Evolutionary conservation across 148 eudicot species (phyloP), one percentile per base, ranked within the genome.

Genomic region (Mesembryanthemum crystallinum): DNA sequence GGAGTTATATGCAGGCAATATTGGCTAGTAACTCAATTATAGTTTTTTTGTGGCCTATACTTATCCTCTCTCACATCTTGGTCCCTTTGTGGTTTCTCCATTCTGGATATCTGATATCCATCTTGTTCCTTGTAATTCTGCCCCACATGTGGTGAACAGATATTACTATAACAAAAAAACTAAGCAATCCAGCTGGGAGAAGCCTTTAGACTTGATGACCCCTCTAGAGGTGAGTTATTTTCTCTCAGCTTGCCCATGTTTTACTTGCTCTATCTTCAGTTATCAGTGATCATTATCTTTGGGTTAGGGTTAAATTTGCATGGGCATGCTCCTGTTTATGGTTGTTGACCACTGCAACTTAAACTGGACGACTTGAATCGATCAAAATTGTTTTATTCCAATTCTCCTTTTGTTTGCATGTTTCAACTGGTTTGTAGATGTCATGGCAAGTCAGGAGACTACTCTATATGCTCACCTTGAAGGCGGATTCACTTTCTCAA

Each of bases 101-200:
- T 30, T 63, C 21, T 67, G 32, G 10, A 67, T 67, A 23, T 67
- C 69, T 74, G 45, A 67, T 47, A 4, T 35, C 33, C 20, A 45
- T 21, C 73, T 60, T 42, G 71, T 54, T 73, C 0, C 18, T 64
- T 64, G 39, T 32, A 52, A n/a, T 70, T 4, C 5, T 57, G 42
- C 15, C 15, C 3, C 52, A 5, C 20, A 18, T 57, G 27, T 61
- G 28, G 57, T 80, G 71, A 64, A 58, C 88, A 94, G 98, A 60
- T 94, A 94, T 79, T 94, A 90, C 76, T 94, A 92, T 86, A 94
- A 94, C 87, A 94, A 92, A 84, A 82, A 79, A 71, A 94, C 98
- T 70, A 90, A 86, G 79, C 95, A 94, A 82, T 94, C 98, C 64
- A 87, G 93, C 75, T 94, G 98, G 98, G 98, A 94, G 86, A 94